These are phyloP conservation scores for Ustilago bromivora DNA, from an alignment of 1,284 basidiomycete genomes.

Conservation along the genomic window DNA sequence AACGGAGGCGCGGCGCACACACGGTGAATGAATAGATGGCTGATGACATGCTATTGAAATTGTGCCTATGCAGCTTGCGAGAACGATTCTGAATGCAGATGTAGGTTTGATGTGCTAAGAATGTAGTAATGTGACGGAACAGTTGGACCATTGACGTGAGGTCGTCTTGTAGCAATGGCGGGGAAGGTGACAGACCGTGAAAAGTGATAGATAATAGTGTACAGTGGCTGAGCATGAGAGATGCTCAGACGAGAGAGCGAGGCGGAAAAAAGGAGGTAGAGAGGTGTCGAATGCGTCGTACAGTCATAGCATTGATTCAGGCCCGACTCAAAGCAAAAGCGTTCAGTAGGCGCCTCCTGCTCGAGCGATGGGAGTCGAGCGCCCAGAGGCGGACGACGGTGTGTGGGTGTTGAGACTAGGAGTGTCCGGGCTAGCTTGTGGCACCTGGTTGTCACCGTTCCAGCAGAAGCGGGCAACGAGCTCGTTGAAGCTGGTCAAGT, in stretches of 20 bases:
- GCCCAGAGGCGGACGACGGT: conserved; percentile 44
- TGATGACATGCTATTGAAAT: conserved; percentile 3
- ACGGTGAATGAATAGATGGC: not conserved
- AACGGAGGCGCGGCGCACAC: not conserved
- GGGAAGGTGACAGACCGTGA: not conserved
- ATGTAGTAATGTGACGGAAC: conserved; percentile 14
- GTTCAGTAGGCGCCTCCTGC: conserved; percentile 41
- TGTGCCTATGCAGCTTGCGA: conserved; percentile 32
- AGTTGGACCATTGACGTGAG: conserved; percentile 20
- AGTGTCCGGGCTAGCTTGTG: conserved; percentile 31
- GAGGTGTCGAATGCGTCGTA: conserved; percentile 11
- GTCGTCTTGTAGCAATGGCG: conserved; percentile 4
- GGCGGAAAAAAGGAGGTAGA: not conserved
- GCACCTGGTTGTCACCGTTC: conserved; percentile 56
- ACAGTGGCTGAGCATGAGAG: conserved; percentile 18
- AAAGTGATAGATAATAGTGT: conserved; percentile 13
- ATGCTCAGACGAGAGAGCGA: not conserved
- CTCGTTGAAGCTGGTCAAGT: conserved; percentile 61
- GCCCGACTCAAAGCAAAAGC: too few relatives aligned
- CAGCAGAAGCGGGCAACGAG: conserved; percentile 64
- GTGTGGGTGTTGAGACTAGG: conserved; percentile 26
- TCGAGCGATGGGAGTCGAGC: conserved; percentile 47
- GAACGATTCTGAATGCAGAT: conserved; percentile 29
- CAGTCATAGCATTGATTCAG: conserved; percentile 4
- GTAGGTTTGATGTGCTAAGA: conserved; percentile 15